Base-by-base conservation (phyloP, 2,329 filamentous ascomycete species). In the Immersiporthe knoxdaviesiana region DNA sequence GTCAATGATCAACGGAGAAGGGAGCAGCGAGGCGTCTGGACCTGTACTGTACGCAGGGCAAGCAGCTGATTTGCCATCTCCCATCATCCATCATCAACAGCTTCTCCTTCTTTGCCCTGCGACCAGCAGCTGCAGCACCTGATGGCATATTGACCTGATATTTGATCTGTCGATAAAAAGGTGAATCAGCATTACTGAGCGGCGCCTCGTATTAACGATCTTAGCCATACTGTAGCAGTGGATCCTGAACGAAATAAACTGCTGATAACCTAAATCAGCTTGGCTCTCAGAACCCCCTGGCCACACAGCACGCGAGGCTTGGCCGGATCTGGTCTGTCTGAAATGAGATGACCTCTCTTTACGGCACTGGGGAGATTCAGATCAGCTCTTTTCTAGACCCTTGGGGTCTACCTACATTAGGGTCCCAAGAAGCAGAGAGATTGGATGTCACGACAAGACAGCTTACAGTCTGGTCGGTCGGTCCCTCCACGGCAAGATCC, bases 261-360 rank as follows among this genome's bases (percentile, higher is more conserved):
- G 39, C 24, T 68, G 68, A 68, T 52, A 65, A 39, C 39, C 58
- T 52, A 63, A 52, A 69, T 67, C 39, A 63, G 66, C 41, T 30
- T 59, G n/a, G 59, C 62, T 39, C 61, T 63, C 39, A 54, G 24
- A 5, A 24, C 30, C 66, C 66, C 58, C 66, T 24, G 66, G 65
- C 27, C 60, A 30, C 27, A 35, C 44, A 37, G 61, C 24, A 60
- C 10, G n/a, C 6, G 32, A 68, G 52, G 56, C 62, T 68, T 65
- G 61, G 62, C 68, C 62, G 39, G 44, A 59, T 67, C 30, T 32
- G 47, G 66, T 59, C 39, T 61, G 62, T 39, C 44, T 50, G 62
- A 52, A 64, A 64, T 64, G 62, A 64, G 47, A 37, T 54, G 11
- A 27, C 62, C 47, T 54, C 62, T 50, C 44, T 64, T 64, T 64